Base-by-base conservation (phyloP, 441 rosid species). In the Erysimum cheiri region DNA sequence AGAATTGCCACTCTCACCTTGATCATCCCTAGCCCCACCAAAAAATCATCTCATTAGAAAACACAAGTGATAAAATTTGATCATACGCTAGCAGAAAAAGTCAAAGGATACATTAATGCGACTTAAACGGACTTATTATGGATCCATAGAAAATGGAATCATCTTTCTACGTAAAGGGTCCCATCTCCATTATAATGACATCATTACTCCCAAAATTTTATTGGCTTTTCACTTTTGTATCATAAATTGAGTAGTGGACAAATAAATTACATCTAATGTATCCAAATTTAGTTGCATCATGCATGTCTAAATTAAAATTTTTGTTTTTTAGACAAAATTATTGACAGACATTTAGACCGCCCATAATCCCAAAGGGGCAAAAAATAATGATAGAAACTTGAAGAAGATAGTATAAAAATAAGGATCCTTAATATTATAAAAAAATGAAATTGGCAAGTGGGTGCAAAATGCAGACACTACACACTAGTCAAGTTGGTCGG, bases 1-100 rank as follows among this genome's bases (percentile, higher is more conserved):
- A 5, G 88, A 50, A 22, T 12, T 8, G 62, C 83, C 78, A 32
- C 73, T 74, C 47, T 86, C 85, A 68, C 94, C 88, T 15, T 33
- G 50, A 49, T 70, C 74, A 69, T 75, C 79, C 67, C 79, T 75
- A 28, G 6, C 26, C 55, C 17, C 24, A 46, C 10, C 19, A 44
- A 48, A 46, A 19, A 28, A 39, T 0, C 1, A 37, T 43, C 4
- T 37, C 68, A 40, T 57, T 40, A 73, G 81, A 31, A 22, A 1
- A 22, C 24, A 22, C 24, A 22, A 37, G 19, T 37, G 6, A 57
- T 10, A 55, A 5, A 19, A 55, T 31, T 8, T 32, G 3, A 14
- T 32, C 40, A 55, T 8, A 29, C 0, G 37, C 24, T 31, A 54
- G 35, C 17, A 31, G 12, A 3, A 24, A 55, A 67, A 35, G 69